Evolutionary conservation across 306 rosid genomes (phyloP), one percentile per base, ranked within the genome.

Genomic region (Vicia villosa): DNA sequence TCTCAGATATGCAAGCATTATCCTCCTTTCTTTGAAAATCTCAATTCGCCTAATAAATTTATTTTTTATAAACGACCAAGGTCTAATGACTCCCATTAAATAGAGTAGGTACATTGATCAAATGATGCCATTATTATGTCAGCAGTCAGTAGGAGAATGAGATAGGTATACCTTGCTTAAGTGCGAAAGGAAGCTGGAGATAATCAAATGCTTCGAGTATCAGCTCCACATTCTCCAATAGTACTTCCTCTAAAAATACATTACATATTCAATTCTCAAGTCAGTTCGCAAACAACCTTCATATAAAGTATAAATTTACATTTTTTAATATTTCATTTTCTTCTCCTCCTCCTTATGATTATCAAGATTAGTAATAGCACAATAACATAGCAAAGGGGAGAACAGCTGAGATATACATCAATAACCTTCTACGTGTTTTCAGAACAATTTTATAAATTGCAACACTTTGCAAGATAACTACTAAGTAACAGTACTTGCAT

Each of bases 191-290:
- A 81, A 93, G 82, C 78, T 82, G 94, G 62, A 93, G 94, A 85
- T 93, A 90, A 81, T 93, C 98, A 62, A 90, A 93, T 22, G 98
- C 98, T 74, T 93, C 97, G 64, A 90, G 90, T 79, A 80, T 90
- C 50, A 93, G 89, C 89, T 93, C 97, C 64, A 90, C 96, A 83
- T 93, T 85, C 82, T 93, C 98, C 85, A 93, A 72, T 36, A 90
- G 83, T 13, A 93, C 91, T 86, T 85, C 96, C 87, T 87, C 98
- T 93, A 71, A 36, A 63, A 46, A 52, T 45, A 70, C 58, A 63
- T 74, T 54, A 82, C 40, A 50, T 38, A 47, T 30, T 57, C 36
- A 66, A 70, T 58, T 24, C 66, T 72, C 70, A 70, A 47, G 73
- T 70, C 68, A 79, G 69, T 61, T 50, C 69, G 49, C 24, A 43